Conservation (phyloP, 148 eudicot species). For the Rhododendron griersonianum region DNA sequence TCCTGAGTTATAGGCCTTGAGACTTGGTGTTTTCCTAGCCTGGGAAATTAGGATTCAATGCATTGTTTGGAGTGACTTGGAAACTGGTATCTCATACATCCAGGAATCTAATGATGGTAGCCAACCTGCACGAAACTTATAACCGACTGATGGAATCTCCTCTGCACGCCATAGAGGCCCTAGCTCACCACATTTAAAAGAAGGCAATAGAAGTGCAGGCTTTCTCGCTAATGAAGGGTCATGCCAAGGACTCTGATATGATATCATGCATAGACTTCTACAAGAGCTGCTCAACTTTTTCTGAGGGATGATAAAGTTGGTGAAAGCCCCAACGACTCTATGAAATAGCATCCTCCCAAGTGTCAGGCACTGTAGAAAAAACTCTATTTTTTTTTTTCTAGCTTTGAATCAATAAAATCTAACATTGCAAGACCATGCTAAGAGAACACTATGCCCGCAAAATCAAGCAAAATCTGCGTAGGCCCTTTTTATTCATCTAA, state of each 20-base stretch:
- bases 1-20: neutral
- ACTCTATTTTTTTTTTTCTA: neutral
- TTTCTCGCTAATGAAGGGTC: neutral
- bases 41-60: neutral
- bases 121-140: neutral
- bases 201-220: neutral
- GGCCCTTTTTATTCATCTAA: neutral
- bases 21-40: neutral
- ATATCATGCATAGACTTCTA: neutral
- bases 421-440: neutral
- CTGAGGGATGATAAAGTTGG: neutral
- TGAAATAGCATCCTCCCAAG: neutral
- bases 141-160: neutral
- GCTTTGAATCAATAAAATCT: neutral
- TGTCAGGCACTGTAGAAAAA: neutral
- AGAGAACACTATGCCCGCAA: neutral
- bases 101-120: neutral
- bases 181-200: neutral
- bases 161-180: neutral
- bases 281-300: neutral
- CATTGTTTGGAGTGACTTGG: neutral
- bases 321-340: neutral
- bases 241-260: neutral
- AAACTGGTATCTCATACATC: neutral
- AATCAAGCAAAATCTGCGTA: neutral